Evolutionary conservation across 2,329 filamentous ascomycete species (phyloP).

Genomic region (Neurospora sp.): DNA sequence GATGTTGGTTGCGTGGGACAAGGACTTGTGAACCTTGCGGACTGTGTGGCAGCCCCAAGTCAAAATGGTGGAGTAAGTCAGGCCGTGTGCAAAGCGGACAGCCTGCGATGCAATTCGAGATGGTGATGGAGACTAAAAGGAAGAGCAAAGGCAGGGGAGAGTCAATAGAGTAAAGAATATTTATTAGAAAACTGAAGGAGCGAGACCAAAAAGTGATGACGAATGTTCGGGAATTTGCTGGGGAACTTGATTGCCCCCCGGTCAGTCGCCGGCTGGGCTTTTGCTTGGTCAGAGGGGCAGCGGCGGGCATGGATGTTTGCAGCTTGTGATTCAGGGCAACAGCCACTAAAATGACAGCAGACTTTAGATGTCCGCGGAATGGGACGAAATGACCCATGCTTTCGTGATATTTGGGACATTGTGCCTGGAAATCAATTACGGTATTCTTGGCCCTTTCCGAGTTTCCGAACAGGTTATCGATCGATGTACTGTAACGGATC

Average conservation of each 20-base stretch:
- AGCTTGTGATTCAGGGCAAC: not conserved
- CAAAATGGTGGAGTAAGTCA: not conserved
- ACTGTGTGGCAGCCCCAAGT: not conserved
- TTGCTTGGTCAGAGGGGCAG: not conserved
- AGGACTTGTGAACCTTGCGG: not conserved
- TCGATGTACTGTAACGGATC: not conserved
- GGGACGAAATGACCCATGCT: not conserved
- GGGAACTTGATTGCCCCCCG: not conserved
- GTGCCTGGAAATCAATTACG: not conserved
- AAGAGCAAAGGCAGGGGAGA: not conserved
- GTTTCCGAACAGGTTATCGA: not conserved
- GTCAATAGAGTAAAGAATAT: not conserved
- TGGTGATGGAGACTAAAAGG: not conserved
- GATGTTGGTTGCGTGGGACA: slow-evolving; percentile 18
- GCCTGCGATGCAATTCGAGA: not conserved
- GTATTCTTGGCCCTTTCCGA: not conserved
- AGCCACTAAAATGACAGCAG: not conserved
- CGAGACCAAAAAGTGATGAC: not conserved
- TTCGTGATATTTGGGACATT: not conserved
- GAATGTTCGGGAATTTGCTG: slow-evolving; percentile 7
- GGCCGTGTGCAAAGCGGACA: not conserved
- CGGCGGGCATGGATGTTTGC: not conserved
- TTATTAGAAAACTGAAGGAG: not conserved
- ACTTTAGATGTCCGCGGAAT: not conserved
- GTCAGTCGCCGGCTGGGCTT: not conserved